Evolutionary conservation across 1,284 basidiomycete species (phyloP), one percentile per base, ranked within the genome.

Genomic region (Apiotrichum sp.): DNA sequence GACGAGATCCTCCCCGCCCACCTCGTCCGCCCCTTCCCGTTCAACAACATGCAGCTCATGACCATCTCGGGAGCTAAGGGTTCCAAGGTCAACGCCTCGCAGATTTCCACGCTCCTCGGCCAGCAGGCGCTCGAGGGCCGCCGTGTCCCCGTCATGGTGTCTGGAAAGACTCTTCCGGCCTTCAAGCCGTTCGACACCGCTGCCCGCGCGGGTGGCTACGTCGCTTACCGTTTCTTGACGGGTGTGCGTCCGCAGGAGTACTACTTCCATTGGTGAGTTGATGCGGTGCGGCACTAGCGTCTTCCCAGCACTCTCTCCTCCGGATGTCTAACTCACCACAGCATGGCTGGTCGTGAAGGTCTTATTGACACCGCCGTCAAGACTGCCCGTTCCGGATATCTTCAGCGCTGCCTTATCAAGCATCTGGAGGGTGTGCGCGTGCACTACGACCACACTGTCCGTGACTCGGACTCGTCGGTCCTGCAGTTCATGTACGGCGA

Each of bases 1-100:
- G 87, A 93, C 68, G 82, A 85, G n/a, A 88, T 88, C 69, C 83
- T 98, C 66, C 96, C 96, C n/a, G 78, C 84, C 50, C 88, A 88
- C 50, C 83, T 98, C 40, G 80, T 89, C 61, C 89, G 92, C 66
- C 86, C 87, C 60, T 99, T 99, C 81, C 96, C 96, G 33, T 85
- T 93, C 73, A 99, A 99, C 78, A 88, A 98, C 83, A 98, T 98
- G 96, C 95, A 98, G 77, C 87, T 89, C 62, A 98, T 98, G 96
- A 98, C 95, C 4, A 84, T 91, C 55, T 97, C 96, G 45, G 96
- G 96, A 67, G 96, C 96, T 55, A 99, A 99, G 78, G 96, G 96
- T 59, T 95, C 90, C 64, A 87, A 89, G 34, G 95, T 98, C 76
- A 99, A 99, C 68, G 95, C 92, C 8, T 88, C 92, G 61, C 93